Percentiles rank a stretch among this genome's conserved stretches.
Evolutionary conservation across 2,329 filamentous ascomycete genomes (phyloP).

Genomic region (Penicillium sp.): DNA sequence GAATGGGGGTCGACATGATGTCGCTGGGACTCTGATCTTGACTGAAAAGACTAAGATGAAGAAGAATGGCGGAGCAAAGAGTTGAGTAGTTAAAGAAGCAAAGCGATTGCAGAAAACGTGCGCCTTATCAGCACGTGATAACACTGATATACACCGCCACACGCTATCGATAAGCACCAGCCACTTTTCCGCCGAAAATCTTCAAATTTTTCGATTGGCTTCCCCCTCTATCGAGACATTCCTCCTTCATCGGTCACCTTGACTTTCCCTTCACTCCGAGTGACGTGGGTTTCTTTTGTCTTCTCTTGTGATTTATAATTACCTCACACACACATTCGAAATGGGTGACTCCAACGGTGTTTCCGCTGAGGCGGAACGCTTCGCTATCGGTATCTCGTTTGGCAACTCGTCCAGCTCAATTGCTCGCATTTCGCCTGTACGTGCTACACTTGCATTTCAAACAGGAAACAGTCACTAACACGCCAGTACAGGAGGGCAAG

Average conservation of each 20-base stretch:
- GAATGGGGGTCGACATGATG: conserved; percentile 57
- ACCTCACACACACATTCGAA: conserved; percentile 18
- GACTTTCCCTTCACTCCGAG: conserved; percentile 15
- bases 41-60: background rate
- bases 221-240: conserved; percentile 21
- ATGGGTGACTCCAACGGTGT: conserved; percentile 52
- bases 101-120: conserved; percentile 10
- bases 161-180: conserved; percentile 35
- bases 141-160: conserved; percentile 24
- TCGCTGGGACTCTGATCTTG: background rate
- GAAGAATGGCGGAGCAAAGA: background rate
- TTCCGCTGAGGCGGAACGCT: conserved; percentile 47
- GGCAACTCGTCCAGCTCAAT: conserved; percentile 99
- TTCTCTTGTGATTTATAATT: conserved; percentile 10
- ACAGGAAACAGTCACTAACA: conserved; percentile 5
- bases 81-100: background rate
- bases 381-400: conserved; percentile 91
- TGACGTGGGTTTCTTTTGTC: conserved; percentile 11
- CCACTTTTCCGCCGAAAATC: conserved; percentile 32
- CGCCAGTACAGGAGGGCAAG: conserved; percentile 66
- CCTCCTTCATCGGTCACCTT: conserved; percentile 17
- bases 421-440: conserved; percentile 68
- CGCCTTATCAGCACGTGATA: conserved; percentile 23
- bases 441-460: conserved; percentile 17
- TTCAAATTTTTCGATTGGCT: conserved; percentile 33